Percentiles rank a stretch among this genome's conserved stretches.
Conservation (phyloP, 768 basidiomycete species). For the Nidularia pulvinata region DNA sequence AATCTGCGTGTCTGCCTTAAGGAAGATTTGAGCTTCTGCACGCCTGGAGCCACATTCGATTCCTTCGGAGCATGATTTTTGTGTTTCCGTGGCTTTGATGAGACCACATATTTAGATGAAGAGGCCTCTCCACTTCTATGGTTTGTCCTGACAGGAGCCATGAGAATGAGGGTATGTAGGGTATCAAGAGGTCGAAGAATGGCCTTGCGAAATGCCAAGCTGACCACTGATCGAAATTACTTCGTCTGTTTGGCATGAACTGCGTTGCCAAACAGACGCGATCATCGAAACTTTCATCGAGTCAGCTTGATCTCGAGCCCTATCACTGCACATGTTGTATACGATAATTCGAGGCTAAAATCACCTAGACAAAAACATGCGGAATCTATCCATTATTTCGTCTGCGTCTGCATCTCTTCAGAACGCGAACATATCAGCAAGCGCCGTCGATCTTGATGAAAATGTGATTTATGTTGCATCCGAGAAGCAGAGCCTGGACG, state of each 20-base stretch:
- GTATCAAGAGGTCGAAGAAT: background rate
- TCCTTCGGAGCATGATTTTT: conserved; percentile 21
- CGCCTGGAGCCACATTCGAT: conserved; percentile 49
- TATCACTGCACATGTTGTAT: background rate
- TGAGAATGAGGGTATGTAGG: background rate
- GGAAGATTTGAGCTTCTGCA: conserved; percentile 85
- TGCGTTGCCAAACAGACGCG: conserved; percentile 1
- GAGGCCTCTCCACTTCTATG: conserved; percentile 14
- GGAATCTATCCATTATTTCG: conserved; percentile 52
- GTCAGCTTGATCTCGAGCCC: background rate
- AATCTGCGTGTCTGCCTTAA: conserved; percentile 83
- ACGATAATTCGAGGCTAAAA: background rate
- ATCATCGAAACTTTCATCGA: conserved; percentile 1
- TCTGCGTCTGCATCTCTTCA: conserved; percentile 16
- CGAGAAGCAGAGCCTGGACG: conserved; percentile 43
- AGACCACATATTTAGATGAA: conserved; percentile 13
- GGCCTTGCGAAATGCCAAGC: background rate
- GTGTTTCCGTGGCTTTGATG: conserved; percentile 20
- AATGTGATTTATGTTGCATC: conserved; percentile 57
- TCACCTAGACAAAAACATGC: conserved; percentile 31
- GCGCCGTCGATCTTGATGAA: conserved; percentile 66
- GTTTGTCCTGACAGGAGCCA: conserved; percentile 12
- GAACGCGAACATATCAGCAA: conserved; percentile 37
- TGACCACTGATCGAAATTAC: background rate
- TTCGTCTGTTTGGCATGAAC: background rate